Base-by-base conservation (phyloP, 441 rosid genomes). In the Eruca vesicaria region DNA sequence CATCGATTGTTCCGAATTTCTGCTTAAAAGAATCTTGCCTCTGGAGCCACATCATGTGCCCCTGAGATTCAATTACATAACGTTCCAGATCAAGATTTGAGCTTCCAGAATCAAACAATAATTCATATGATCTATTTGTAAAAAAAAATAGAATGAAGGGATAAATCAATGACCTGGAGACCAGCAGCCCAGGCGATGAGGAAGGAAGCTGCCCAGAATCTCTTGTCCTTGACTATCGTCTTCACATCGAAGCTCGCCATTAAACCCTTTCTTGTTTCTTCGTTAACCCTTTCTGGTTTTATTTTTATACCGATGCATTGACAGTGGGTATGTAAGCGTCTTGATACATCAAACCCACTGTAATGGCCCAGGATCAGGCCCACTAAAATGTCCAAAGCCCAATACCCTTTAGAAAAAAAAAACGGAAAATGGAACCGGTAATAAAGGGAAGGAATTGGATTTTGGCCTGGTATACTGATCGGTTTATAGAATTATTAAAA, bases 21-120 rank as follows among this genome's bases (percentile, higher is more conserved):
- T 85, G 84, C 83, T 88, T 84, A 72, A 90, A 94, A 0, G 97
- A 79, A 15, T 90, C 96, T 83, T 94, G 98, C 81, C 72, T 92
- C 85, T 89, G 87, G 72, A 94, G 48, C 98, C 98, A 92, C 90
- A 88, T 92, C 92, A 90, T 83, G 69, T 89, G 97, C 14, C 98
- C 98, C 98, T 94, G 81, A 70, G n/a, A 45, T 21, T 20, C 61
- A 53, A n/a, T 28, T 11, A 0, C 64, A 53, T 21, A 15, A 43
- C 18, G 16, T 12, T 21, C 29, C 11, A 48, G 31, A 1, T 69
- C 66, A 38, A 63, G 21, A 72, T 6, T 23, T 7, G 26, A 35
- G 18, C 58, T 20, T 2, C 23, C 35, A 31, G 19, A 53, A 3
- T 32, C 35, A 38, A 50, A 16, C 55, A 50, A 48, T 15, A 50